Conservation (phyloP, 805 yeast species). For the Saturnispora sanitii region DNA sequence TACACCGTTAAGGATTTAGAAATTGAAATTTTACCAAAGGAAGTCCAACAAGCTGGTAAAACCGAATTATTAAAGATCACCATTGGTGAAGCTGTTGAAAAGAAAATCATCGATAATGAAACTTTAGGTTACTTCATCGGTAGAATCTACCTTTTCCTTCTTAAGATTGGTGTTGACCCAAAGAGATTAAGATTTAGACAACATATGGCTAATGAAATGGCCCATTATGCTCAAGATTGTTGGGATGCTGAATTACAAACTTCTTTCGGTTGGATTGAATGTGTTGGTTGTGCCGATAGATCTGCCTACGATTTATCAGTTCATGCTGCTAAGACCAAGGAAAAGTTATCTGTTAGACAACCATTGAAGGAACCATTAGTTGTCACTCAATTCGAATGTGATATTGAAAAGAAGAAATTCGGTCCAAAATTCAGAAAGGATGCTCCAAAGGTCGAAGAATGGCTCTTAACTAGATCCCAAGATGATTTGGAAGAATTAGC, state of each 20-base stretch:
- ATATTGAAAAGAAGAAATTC: slow-evolving; percentile 86
- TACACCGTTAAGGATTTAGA: slow-evolving; percentile 61
- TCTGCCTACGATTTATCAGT: slow-evolving; percentile 96
- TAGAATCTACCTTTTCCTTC: slow-evolving; percentile 77
- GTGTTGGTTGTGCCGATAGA: slow-evolving; percentile 99
- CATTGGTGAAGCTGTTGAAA: slow-evolving; percentile 82
- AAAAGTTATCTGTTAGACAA: slow-evolving; percentile 90
- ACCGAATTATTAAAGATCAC: slow-evolving; percentile 55
- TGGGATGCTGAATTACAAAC: slow-evolving; percentile 98
- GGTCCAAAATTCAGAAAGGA: slow-evolving; percentile 98
- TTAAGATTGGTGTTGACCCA: slow-evolving; percentile 84
- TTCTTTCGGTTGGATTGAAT: slow-evolving; percentile 98
- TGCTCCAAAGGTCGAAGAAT: slow-evolving; percentile 84
- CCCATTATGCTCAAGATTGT: slow-evolving; percentile 98
- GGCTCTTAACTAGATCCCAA: slow-evolving; percentile 68
- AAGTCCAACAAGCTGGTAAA: slow-evolving; percentile 77
- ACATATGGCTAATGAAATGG: slow-evolving; percentile 98
- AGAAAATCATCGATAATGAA: slow-evolving; percentile 90
- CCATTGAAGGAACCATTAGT: slow-evolving; percentile 74
- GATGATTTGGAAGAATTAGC: slow-evolving; percentile 73
- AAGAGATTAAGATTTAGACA: slow-evolving; percentile 88
- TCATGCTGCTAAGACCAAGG: slow-evolving; percentile 90
- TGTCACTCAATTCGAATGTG: slow-evolving; percentile 77
- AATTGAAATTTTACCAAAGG: slow-evolving; percentile 76
- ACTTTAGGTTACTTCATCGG: slow-evolving; percentile 96